These are phyloP conservation scores for Tolypocladium ophioglossoides DNA, from an alignment of 2,329 filamentous ascomycete species.

Conservation along the genomic window DNA sequence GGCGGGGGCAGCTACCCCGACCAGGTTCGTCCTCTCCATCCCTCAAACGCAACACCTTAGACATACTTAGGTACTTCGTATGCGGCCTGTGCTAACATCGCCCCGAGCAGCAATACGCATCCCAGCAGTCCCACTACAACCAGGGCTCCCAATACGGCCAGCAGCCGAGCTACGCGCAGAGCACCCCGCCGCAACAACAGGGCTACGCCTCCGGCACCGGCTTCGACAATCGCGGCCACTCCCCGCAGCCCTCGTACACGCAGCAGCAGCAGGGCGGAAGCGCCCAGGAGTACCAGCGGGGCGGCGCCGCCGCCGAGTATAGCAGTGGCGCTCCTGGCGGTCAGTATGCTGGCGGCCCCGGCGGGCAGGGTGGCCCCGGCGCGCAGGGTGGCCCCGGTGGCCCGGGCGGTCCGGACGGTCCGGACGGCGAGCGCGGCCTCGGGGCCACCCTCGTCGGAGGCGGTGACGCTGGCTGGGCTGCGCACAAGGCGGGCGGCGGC, in stretches of 20 bases:
- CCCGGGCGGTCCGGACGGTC: constrained; percentile 15
- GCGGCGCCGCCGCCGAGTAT: constrained; percentile 10
- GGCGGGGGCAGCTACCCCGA: not conserved
- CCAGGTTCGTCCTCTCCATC: not conserved
- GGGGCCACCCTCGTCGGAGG: constrained; percentile 42
- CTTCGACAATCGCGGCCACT: constrained; percentile 8
- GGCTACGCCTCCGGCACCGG: constrained; percentile 2
- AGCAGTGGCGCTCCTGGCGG: constrained; percentile 13
- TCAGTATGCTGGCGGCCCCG: constrained; percentile 9
- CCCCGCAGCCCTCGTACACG: constrained; percentile 5
- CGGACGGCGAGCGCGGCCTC: constrained; percentile 41
- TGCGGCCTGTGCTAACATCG: not conserved
- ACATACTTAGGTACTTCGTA: too few relatives aligned
- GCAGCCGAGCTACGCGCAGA: constrained; percentile 2
- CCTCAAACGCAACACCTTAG: not conserved
- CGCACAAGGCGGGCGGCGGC: constrained; percentile 42
- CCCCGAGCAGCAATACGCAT: not conserved
- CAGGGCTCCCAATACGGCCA: constrained; percentile 14
- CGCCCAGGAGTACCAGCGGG: constrained; percentile 11
- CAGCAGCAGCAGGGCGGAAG: constrained; percentile 1
- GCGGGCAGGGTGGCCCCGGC: constrained; percentile 10
- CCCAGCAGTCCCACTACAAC: not conserved
- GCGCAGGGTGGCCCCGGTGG: constrained; percentile 12
- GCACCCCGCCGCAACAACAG: constrained; percentile 2
- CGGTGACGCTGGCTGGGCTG: constrained; percentile 42